Conservation (phyloP, 306 rosid genomes). For the Cajanus cajan region DNA sequence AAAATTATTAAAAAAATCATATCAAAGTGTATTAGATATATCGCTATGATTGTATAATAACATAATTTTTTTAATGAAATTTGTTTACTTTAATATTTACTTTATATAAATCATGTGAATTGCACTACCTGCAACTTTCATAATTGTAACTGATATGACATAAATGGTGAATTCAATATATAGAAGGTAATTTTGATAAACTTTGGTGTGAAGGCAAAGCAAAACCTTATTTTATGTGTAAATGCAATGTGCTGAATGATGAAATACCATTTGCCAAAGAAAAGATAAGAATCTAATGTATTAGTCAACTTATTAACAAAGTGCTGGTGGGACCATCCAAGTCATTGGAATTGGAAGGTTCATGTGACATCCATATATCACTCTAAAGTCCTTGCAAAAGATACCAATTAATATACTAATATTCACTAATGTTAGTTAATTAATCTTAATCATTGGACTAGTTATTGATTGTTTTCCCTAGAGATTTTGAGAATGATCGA, state of each 20-base stretch:
- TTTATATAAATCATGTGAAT: not conserved
- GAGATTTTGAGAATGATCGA: not conserved
- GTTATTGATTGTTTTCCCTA: slow-evolving; percentile 1
- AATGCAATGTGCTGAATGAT: not conserved
- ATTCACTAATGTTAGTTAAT: not conserved
- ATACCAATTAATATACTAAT: not conserved
- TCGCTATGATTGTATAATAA: too few species aligned
- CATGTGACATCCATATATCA: slow-evolving; percentile 1
- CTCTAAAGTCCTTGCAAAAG: not conserved
- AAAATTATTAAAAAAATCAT: too few species aligned
- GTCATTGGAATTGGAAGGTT: not conserved
- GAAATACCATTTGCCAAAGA: not conserved
- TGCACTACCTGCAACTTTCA: not conserved
- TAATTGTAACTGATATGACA: not conserved
- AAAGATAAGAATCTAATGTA: slow-evolving; percentile 36
- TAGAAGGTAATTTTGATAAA: not conserved
- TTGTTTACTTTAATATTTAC: not conserved
- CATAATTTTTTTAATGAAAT: not conserved
- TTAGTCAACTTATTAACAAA: slow-evolving; percentile 22
- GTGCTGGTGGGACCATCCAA: slow-evolving; percentile 20
- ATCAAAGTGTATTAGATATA: not conserved
- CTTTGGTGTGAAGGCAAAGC: slow-evolving; percentile 14
- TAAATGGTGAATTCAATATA: not conserved
- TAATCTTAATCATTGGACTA: slow-evolving; percentile 13
- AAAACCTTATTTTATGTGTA: not conserved